Base-by-base conservation (phyloP, 345 rosid genomes). In the Kandelia obovata region DNA sequence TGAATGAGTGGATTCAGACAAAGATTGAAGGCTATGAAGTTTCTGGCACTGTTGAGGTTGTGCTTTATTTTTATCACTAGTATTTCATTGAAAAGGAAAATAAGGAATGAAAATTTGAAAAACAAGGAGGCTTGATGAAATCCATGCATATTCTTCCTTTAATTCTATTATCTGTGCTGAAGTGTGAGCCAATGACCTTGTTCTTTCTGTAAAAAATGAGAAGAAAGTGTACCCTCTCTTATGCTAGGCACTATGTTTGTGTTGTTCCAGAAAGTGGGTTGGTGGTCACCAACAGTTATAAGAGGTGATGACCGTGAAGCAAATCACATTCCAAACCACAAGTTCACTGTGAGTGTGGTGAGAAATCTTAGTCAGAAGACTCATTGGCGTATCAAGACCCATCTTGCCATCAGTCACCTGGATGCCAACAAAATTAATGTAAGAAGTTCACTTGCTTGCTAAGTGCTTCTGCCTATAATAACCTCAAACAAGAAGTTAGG, bases 31-130 rank as follows among this genome's bases (percentile, higher is more conserved):
- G 97, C 62, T 91, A 88, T 72, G 96, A 94, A 81, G 98, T 94
- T 80, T 95, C 99, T 84, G 99, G 99, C 49, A 92, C 97, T 35
- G 96, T 95, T 73, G 99, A 95, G 99, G 99, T 95, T 71, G 35
- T 81, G 26, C 27, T 62, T 25, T 25, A 9, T 46, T 37, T 43
- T 15, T 25, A 20, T 25, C 52, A 9, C 17, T 1, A 20, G 27
- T 34, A 1, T 11, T 43, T 43, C 17, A 20, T 62, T 7, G 25
- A 15, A 47, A 8, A 9, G 15, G 7, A 28, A 53, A 69, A 61
- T 26, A 30, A 37, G 65, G 26, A 63, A 66, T 25, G 49, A 43
- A 25, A 56, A 43, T 43, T 17, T 1, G 0, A 13, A 27, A 56
- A 25, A 27, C 31, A 9, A 20, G 16, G 16, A 25, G 5, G 28